Evolutionary conservation across 768 basidiomycete species (phyloP).

Genomic region (Cyathus striatus): DNA sequence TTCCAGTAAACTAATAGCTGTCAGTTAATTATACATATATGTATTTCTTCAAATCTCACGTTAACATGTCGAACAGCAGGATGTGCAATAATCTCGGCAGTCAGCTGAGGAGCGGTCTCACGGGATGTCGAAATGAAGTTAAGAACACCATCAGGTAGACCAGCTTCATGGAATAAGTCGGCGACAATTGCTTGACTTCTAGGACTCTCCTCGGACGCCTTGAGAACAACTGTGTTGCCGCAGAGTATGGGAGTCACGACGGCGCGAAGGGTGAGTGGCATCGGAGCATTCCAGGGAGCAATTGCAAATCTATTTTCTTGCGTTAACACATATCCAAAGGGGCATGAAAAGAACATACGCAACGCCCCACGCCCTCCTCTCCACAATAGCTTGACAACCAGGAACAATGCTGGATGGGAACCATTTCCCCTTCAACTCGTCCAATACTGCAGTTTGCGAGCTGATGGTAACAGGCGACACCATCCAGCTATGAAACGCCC

Average conservation of each 20-base stretch:
- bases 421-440: constrained; percentile 35
- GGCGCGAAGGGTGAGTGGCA: constrained; percentile 38
- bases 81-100: constrained; percentile 50
- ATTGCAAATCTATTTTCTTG: constrained; percentile 36
- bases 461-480: constrained; percentile 19
- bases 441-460: constrained; percentile 25
- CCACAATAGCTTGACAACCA: constrained; percentile 38
- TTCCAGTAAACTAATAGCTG: constrained; percentile 41
- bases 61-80: constrained; percentile 49
- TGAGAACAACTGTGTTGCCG: constrained; percentile 53
- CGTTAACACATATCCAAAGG: background rate
- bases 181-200: constrained; percentile 38
- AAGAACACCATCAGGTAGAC: constrained; percentile 54
- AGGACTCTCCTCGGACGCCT: constrained; percentile 47
- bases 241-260: constrained; percentile 43
- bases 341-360: constrained; percentile 27
- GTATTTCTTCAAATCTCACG: too few species aligned
- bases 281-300: constrained; percentile 53
- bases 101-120: constrained; percentile 35
- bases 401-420: constrained; percentile 35
- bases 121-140: constrained; percentile 47
- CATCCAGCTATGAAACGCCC: constrained; percentile 20
- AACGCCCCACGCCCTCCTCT: constrained; percentile 46
- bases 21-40: too few species aligned
- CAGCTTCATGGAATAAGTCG: constrained; percentile 50